phyloP scores from a whole-genome alignment of 2,329 filamentous ascomycete species.

The Fusarium kyushuense region DNA sequence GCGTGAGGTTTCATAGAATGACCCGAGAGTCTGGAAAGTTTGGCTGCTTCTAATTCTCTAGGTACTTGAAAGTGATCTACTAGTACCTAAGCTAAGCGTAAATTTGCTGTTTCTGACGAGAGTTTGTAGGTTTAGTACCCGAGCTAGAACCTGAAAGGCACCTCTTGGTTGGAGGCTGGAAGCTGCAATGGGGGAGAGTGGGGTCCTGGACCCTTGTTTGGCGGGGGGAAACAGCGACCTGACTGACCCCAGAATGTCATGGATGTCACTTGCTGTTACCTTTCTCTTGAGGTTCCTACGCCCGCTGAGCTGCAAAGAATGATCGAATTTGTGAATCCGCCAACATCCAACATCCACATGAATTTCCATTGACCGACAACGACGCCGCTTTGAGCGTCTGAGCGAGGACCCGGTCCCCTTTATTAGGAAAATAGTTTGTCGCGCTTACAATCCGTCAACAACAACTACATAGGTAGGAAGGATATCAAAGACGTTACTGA shows the following conservation, averaged over 20 bases:
- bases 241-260: conserved; percentile 19
- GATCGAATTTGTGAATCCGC: conserved; percentile 1
- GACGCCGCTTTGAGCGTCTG: conserved; percentile 17
- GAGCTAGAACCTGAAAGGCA: background rate
- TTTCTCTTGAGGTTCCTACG: conserved; percentile 20
- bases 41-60: background rate
- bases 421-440: background rate
- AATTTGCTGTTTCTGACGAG: conserved; percentile 7
- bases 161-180: conserved; percentile 1
- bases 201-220: conserved; percentile 29
- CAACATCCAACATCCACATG: background rate
- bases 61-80: background rate
- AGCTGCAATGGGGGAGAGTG: conserved; percentile 14
- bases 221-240: conserved; percentile 16
- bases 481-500: background rate
- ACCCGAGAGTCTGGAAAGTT: conserved; percentile 37
- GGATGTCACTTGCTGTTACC: conserved; percentile 25
- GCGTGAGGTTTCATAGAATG: conserved; percentile 28
- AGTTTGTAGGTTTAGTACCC: background rate
- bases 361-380: conserved; percentile 31
- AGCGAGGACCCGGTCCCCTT: background rate
- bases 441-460: no score
- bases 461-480: background rate
- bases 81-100: conserved; percentile 7
- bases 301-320: conserved; percentile 43